Evolutionary conservation across 495 filamentous ascomycete genomes (phyloP).

Genomic region (Rostrohypoxylon terebratum): DNA sequence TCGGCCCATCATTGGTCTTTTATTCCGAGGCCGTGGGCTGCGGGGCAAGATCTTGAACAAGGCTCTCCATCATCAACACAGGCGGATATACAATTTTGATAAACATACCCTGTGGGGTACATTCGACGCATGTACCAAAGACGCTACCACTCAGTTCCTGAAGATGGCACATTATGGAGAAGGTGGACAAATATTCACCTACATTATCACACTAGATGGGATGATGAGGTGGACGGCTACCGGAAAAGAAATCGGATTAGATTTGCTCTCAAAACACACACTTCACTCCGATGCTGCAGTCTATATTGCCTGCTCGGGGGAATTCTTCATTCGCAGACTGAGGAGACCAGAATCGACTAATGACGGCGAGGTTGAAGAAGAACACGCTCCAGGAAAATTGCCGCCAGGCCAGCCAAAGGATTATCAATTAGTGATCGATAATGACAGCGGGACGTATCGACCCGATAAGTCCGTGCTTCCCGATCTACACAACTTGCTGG

Average conservation of each 20-base stretch:
- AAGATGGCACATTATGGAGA: conserved; percentile 87
- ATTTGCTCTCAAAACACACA: conserved; percentile 90
- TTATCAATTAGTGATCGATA: conserved; percentile 94
- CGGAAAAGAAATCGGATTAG: conserved; percentile 92
- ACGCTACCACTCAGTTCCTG: conserved; percentile 81
- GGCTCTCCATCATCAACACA: conserved; percentile 90
- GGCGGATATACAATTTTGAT: conserved; percentile 88
- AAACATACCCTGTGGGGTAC: conserved; percentile 74
- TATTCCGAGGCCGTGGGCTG: conserved; percentile 83
- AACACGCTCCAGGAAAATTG: conserved; percentile 51
- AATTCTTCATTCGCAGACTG: conserved; percentile 88
- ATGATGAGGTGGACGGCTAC: conserved; percentile 92
- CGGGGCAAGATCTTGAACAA: conserved; percentile 82
- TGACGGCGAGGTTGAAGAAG: conserved; percentile 27
- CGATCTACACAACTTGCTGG: conserved; percentile 73
- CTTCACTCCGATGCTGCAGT: conserved; percentile 93
- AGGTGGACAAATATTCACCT: conserved; percentile 89
- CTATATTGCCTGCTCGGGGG: conserved; percentile 90
- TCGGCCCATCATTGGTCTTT: conserved; percentile 85
- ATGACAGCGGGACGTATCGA: conserved; percentile 92
- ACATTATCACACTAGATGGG: conserved; percentile 88
- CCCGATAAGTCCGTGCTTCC: conserved; percentile 81
- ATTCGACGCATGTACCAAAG: conserved; percentile 62
- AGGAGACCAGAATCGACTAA: conserved; percentile 40
- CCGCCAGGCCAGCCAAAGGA: conserved; percentile 67